Conservation (phyloP, 1,284 basidiomycete genomes). For the Athelia psychrophila region DNA sequence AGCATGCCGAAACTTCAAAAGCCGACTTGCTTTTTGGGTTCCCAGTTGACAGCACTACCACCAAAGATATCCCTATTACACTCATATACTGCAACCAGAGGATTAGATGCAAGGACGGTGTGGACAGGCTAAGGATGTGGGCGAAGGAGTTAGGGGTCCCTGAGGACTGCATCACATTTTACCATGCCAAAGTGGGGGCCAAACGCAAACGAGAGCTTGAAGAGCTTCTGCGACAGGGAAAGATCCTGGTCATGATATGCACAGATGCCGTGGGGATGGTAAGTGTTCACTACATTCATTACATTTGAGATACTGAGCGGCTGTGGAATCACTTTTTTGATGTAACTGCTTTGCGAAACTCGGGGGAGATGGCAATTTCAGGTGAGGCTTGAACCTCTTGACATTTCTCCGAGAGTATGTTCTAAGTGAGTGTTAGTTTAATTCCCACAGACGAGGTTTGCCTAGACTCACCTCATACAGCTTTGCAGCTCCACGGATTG, state of each 20-base stretch:
- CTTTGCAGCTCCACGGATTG: too few species aligned
- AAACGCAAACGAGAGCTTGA: constrained; percentile 1
- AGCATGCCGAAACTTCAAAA: background rate
- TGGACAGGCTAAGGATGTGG: background rate
- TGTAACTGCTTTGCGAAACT: too few species aligned
- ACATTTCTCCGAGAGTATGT: too few species aligned
- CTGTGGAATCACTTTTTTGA: too few species aligned
- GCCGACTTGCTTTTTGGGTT: constrained; percentile 2
- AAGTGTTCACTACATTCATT: too few species aligned
- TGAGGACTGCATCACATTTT: background rate
- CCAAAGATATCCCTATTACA: constrained; percentile 4
- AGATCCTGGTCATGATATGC: constrained; percentile 3
- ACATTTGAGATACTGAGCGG: too few species aligned
- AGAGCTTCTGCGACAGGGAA: background rate
- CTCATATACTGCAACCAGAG: constrained; percentile 2
- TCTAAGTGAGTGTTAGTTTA: too few species aligned
- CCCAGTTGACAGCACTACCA: background rate
- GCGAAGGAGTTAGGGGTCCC: background rate
- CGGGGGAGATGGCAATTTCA: too few species aligned
- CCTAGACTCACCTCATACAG: too few species aligned
- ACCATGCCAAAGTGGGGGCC: constrained; percentile 4
- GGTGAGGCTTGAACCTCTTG: too few species aligned
- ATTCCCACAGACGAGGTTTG: too few species aligned
- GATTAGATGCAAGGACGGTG: background rate
- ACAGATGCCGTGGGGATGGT: constrained; percentile 7